Base-by-base conservation (phyloP, 1,139 yeast species). In the Lodderomyces oxycetoniae region DNA sequence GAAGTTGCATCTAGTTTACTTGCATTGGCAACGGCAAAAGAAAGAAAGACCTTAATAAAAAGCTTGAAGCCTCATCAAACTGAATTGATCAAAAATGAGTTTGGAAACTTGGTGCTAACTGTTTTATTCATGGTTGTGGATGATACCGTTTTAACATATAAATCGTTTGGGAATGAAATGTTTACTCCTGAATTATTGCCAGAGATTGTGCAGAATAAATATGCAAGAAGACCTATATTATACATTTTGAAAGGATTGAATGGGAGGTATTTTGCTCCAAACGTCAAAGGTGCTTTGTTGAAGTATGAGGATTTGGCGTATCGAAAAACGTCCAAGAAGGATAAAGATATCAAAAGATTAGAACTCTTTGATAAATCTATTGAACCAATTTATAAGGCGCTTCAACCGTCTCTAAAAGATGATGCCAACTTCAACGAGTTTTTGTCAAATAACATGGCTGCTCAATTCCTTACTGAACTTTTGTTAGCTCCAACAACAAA, bases 11-110 rank as follows among this genome's bases (percentile, higher is more conserved):
- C 84, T 48, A 71, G 77, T 21, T 71, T 86, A 42, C 69, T 91
- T 39, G 87, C 96, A 1, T 69, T 75, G 42, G 93, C 96, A 23
- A 83, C 73, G 44, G 96, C 97, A 13, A 91, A 91, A 63, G 96
- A 91, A 64, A 81, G 96, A 68, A 91, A 89, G 61, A 59, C 58
- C 31, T 74, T 91, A 36, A 68, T 89, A 44, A 83, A 75, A 59
- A 58, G 81, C 13, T 71, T 91, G 57, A 85, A 80, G 52, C 74
- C 74, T 26, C 96, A 87, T 58, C 81, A 77, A 14, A 69, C 71
- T 33, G 82, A 81, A 43, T 70, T 89, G 55, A 79, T 87, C 40
- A 74, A 77, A 44, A 91, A 91, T 54, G 96, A 89, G 58, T 74
- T 75, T 53, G 98, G 98, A 52, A 83, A 86, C 58, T 52, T 73